A percentile compares a stretch with the other conserved stretches of the same genome.
phyloP scores from a whole-genome alignment of 345 rosid genomes.

The Eucalyptus caleyi region DNA sequence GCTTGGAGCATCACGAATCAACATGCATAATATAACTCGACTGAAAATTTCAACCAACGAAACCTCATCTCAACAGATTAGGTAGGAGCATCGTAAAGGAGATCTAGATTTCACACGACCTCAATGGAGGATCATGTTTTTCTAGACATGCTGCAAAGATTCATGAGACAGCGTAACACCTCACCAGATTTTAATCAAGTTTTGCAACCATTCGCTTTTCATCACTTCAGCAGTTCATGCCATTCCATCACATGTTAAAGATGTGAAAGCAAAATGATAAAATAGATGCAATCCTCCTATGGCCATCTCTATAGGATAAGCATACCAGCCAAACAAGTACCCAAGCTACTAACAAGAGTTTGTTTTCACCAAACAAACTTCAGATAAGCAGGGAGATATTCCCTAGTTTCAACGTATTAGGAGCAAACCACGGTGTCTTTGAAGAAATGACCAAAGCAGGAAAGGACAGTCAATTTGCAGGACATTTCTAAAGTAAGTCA shows the following conservation, averaged over 20 bases:
- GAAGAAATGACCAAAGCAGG: background rate
- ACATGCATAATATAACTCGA: background rate
- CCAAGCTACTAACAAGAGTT: background rate
- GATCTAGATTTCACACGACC: background rate
- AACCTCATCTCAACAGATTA: background rate
- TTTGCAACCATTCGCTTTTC: background rate
- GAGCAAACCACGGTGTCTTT: background rate
- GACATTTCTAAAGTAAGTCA: background rate
- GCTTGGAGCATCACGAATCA: background rate
- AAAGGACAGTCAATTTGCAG: background rate
- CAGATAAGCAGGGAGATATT: background rate
- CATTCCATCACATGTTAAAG: background rate
- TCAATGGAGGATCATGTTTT: background rate
- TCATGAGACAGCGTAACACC: background rate
- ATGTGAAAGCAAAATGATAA: background rate
- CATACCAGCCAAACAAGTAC: background rate
- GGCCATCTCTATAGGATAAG: background rate
- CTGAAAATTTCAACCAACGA: background rate
- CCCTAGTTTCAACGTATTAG: background rate
- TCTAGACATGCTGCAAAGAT: background rate
- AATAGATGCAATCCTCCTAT: background rate
- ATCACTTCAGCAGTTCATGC: background rate
- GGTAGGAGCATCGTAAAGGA: background rate
- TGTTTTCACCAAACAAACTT: background rate
- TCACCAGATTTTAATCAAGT: background rate